Conservation (phyloP, 805 yeast species). For the Barnettozyma botsteinii region DNA sequence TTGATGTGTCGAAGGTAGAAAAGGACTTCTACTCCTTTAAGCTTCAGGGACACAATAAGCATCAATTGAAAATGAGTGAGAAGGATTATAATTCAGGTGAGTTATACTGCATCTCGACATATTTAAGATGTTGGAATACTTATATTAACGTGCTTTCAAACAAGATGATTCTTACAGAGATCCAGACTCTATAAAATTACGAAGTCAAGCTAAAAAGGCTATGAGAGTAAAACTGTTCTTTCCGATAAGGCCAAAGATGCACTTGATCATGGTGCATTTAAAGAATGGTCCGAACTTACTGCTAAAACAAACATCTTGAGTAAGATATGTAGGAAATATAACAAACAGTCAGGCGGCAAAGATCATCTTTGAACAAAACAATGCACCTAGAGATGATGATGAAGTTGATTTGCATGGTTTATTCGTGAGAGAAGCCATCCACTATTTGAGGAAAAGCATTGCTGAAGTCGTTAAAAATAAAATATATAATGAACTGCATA, state of each 20-base stretch:
- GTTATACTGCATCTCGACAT: neutral
- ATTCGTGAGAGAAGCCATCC: constrained; percentile 81
- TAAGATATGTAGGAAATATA: constrained; percentile 57
- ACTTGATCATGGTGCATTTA: constrained; percentile 65
- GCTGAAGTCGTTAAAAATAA: constrained; percentile 48
- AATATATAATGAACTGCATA: constrained; percentile 54
- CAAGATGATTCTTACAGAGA: neutral
- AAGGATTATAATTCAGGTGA: neutral
- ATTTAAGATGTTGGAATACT: neutral
- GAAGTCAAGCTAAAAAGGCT: constrained; percentile 56
- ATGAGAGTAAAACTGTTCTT: constrained; percentile 45
- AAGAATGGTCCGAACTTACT: constrained; percentile 66
- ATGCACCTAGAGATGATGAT: constrained; percentile 70
- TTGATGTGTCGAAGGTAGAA: too few species aligned
- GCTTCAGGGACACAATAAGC: neutral
- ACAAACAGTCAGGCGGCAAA: constrained; percentile 82
- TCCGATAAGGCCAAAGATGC: constrained; percentile 71
- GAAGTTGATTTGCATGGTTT: constrained; percentile 93
- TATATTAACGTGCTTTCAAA: neutral
- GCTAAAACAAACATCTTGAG: constrained; percentile 56
- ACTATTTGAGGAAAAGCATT: constrained; percentile 65
- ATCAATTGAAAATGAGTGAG: neutral
- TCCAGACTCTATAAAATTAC: constrained; percentile 49
- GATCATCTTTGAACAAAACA: constrained; percentile 80
- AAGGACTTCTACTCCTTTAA: too few species aligned